These are phyloP conservation scores for Arthrobotrys entomopaga DNA, from an alignment of 2,329 filamentous ascomycete species.

Conservation along the genomic window DNA sequence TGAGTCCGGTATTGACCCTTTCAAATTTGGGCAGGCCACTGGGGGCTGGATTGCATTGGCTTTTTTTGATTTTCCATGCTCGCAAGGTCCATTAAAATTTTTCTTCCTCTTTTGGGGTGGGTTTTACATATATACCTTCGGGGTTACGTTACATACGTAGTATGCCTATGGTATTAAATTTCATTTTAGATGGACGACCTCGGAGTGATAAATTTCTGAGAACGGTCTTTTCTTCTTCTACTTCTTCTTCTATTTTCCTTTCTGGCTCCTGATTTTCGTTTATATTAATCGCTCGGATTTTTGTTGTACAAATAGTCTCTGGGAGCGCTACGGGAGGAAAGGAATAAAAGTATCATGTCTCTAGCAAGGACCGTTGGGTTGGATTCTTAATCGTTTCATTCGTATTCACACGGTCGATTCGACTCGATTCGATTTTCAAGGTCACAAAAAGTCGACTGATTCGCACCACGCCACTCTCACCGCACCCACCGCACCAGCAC, in stretches of 20 bases:
- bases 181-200: slow-evolving; percentile 11
- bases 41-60: slow-evolving; percentile 8
- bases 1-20: slow-evolving; percentile 11
- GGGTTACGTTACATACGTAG: not conserved
- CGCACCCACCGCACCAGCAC: not conserved
- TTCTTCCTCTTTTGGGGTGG: slow-evolving; percentile 15
- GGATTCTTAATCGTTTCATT: too few species aligned
- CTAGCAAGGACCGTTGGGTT: slow-evolving; percentile 35
- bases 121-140: slow-evolving; percentile 41
- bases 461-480: not conserved
- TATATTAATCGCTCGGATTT: not conserved
- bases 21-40: slow-evolving; percentile 54
- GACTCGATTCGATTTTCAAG: too few species aligned
- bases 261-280: slow-evolving; percentile 7
- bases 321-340: slow-evolving; percentile 1
- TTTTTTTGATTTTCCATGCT: slow-evolving; percentile 27
- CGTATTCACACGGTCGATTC: too few species aligned
- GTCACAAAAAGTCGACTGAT: not conserved
- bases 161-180: not conserved
- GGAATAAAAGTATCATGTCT: slow-evolving; percentile 24
- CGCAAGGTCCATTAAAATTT: slow-evolving; percentile 27
- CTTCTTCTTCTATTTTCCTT: not conserved
- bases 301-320: slow-evolving; percentile 28
- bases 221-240: slow-evolving; percentile 12
- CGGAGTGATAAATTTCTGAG: slow-evolving; percentile 16